Evolutionary conservation across 2,329 filamentous ascomycete species (phyloP).

Genomic region (Fonsecaea erecta): DNA sequence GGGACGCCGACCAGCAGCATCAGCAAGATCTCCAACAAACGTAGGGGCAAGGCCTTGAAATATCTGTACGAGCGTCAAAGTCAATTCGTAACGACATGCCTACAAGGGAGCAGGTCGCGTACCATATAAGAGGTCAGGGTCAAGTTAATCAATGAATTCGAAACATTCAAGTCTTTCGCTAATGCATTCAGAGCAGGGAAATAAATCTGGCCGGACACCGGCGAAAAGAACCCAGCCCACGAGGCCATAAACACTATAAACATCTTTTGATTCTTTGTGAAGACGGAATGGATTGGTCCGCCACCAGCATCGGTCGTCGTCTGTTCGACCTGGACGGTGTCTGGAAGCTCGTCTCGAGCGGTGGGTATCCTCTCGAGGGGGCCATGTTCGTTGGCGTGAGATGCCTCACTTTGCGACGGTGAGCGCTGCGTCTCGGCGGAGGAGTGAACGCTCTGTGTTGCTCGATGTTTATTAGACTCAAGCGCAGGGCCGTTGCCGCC

Average conservation of each 20-base stretch:
- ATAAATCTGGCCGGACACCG: constrained; percentile 53
- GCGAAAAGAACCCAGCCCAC: constrained; percentile 50
- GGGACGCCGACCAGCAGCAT: constrained; percentile 56
- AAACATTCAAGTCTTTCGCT: constrained; percentile 46
- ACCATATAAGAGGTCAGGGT: constrained; percentile 43
- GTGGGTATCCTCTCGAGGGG: constrained; percentile 29
- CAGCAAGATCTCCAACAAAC: constrained; percentile 57
- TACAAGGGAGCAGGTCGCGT: background rate
- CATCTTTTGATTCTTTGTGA: constrained; percentile 43
- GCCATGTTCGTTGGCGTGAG: constrained; percentile 4
- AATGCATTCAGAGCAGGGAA: constrained; percentile 52
- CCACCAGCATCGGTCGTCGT: constrained; percentile 25
- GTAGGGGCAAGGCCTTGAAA: constrained; percentile 60
- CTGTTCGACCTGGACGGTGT: constrained; percentile 21
- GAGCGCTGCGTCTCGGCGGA: background rate
- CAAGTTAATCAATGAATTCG: constrained; percentile 39
- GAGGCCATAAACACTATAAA: constrained; percentile 49
- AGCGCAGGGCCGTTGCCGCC: background rate
- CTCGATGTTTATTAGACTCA: background rate
- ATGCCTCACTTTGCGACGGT: background rate
- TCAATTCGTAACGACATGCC: background rate
- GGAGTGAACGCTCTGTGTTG: background rate
- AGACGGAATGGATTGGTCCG: constrained; percentile 42
- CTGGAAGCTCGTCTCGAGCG: constrained; percentile 4
- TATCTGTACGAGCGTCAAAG: constrained; percentile 43